These are phyloP conservation scores for Aureococcus anophagefferens DNA, from an alignment of 108 stramenopile species.

Conservation along the genomic window DNA sequence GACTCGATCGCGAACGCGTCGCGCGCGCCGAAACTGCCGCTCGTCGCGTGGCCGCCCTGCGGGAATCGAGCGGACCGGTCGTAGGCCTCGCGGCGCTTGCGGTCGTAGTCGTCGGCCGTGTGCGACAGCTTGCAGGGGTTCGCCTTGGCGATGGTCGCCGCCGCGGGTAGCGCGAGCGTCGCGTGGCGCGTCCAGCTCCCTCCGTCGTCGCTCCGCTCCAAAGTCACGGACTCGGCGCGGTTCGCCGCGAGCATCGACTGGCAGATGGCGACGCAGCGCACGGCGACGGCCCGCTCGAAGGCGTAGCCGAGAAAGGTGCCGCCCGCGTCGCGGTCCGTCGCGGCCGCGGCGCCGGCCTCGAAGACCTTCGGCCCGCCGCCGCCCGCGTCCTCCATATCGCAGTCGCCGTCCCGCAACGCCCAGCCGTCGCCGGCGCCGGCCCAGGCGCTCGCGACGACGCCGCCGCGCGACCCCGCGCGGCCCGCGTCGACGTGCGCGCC, in stretches of 20 bases:
- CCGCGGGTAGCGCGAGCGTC: background rate
- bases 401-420: background rate
- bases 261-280: background rate
- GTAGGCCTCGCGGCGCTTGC: background rate
- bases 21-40: background rate
- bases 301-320: background rate
- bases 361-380: background rate
- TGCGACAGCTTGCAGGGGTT: background rate
- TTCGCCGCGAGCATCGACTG: background rate
- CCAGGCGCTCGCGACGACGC: background rate
- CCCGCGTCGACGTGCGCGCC: background rate
- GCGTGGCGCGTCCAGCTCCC: background rate
- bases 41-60: background rate
- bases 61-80: too few species aligned
- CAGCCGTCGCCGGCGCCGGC: background rate
- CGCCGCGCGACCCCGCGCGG: background rate
- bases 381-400: background rate
- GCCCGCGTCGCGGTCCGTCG: background rate
- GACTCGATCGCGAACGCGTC: slow-evolving; percentile 36
- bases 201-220: background rate
- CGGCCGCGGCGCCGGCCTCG: background rate
- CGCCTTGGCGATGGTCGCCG: background rate
- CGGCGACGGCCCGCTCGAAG: background rate
- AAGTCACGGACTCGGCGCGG: background rate
- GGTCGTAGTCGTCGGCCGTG: background rate